phyloP scores from a whole-genome alignment of 129 eudicot species.

The Flaveria trinervia region DNA sequence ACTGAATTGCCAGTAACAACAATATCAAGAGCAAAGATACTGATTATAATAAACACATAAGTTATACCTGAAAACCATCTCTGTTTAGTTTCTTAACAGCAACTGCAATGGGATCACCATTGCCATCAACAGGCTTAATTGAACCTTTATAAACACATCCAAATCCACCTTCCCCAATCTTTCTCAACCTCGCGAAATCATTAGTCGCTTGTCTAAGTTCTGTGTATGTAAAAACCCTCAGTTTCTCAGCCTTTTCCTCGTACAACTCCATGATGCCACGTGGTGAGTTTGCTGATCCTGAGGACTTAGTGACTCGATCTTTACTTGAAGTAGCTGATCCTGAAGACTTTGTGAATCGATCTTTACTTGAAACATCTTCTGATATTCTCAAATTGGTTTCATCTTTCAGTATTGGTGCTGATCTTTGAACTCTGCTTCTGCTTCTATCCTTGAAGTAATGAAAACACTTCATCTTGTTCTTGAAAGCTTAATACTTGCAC shows the following conservation, averaged over 20 bases:
- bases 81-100: slow-evolving; percentile 76
- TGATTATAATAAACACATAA: background rate
- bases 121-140: slow-evolving; percentile 56
- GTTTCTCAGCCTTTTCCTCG: slow-evolving; percentile 64
- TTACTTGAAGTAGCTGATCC: slow-evolving; percentile 44
- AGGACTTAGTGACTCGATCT: slow-evolving; percentile 61
- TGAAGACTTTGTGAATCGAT: slow-evolving; percentile 62
- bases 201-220: slow-evolving; percentile 79
- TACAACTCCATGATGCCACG: slow-evolving; percentile 71
- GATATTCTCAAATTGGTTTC: slow-evolving; percentile 47
- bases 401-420: slow-evolving; percentile 61
- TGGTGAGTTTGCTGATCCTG: slow-evolving; percentile 54
- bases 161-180: slow-evolving; percentile 95
- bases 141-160: slow-evolving; percentile 81
- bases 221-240: slow-evolving; percentile 67
- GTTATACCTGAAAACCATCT: slow-evolving; percentile 80
- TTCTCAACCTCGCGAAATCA: slow-evolving; percentile 61
- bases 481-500: slow-evolving; percentile 20
- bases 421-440: slow-evolving; percentile 58
- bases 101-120: slow-evolving; percentile 55
- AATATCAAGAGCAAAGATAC: background rate
- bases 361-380: slow-evolving; percentile 39
- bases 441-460: slow-evolving; percentile 61
- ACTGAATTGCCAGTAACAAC: background rate
- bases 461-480: slow-evolving; percentile 72